Percentiles rank a stretch among this genome's conserved stretches.
phyloP scores from a whole-genome alignment of 768 basidiomycete genomes.

The Dendrothele bispora region DNA sequence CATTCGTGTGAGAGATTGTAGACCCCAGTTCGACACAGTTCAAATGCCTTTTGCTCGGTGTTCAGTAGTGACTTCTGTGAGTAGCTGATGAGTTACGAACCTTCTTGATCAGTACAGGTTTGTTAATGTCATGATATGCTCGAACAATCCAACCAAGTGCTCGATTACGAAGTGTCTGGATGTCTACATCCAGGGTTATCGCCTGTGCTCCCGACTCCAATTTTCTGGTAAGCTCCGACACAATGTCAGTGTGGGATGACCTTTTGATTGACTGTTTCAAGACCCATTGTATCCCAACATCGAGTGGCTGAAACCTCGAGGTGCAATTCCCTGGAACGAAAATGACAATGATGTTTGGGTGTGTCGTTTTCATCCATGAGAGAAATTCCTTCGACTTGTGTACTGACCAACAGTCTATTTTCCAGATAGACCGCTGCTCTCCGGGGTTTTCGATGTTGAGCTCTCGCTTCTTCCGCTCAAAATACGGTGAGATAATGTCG shows the following conservation, averaged over 20 bases:
- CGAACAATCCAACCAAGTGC: conserved; percentile 27
- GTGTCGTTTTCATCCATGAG: conserved; percentile 27
- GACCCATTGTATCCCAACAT: conserved; percentile 33
- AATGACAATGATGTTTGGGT: conserved; percentile 28
- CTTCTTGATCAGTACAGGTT: conserved; percentile 25
- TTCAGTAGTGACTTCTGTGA: neutral
- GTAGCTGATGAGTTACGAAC: conserved; percentile 10
- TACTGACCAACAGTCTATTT: conserved; percentile 36
- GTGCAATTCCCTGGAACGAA: conserved; percentile 34
- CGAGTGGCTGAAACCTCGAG: conserved; percentile 25
- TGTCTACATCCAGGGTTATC: conserved; percentile 20
- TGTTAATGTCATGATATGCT: conserved; percentile 23
- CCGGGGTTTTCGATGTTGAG: conserved; percentile 8
- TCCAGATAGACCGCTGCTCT: conserved; percentile 17
- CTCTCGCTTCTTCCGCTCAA: conserved; percentile 11
- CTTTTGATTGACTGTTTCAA: conserved; percentile 21
- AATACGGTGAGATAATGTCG: conserved; percentile 28
- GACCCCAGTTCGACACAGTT: neutral
- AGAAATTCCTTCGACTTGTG: conserved; percentile 34
- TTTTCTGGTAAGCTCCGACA: conserved; percentile 21
- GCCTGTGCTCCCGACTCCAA: conserved; percentile 9
- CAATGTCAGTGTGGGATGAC: conserved; percentile 22
- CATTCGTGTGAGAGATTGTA: neutral
- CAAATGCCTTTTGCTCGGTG: neutral
- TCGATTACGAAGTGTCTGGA: conserved; percentile 23